These are phyloP conservation scores for Penicilliopsis zonata DNA, from an alignment of 495 filamentous ascomycete species.

Conservation along the genomic window DNA sequence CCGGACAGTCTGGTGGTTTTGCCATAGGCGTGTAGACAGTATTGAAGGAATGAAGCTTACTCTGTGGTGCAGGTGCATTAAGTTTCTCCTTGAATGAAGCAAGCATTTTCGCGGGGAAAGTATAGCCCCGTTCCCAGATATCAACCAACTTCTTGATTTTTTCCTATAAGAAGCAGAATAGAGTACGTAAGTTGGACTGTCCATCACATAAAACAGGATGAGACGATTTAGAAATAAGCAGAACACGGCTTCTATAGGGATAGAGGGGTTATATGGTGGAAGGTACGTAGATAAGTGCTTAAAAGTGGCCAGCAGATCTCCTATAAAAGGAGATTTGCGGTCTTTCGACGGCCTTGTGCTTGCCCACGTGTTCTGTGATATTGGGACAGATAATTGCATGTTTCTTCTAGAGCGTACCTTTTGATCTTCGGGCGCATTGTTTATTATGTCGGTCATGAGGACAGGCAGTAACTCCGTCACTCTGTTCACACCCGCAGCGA, in stretches of 20 bases:
- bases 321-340: slow-evolving; percentile 4
- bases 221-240: slow-evolving; percentile 3
- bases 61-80: slow-evolving; percentile 42
- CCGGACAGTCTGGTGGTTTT: no score
- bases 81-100: slow-evolving; percentile 77
- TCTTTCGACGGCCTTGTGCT: slow-evolving; percentile 17
- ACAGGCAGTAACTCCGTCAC: slow-evolving; percentile 87
- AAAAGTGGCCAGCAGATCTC: slow-evolving; percentile 10
- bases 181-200: slow-evolving; percentile 38
- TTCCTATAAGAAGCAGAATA: slow-evolving; percentile 52
- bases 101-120: slow-evolving; percentile 76
- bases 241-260: slow-evolving; percentile 12
- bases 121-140: slow-evolving; percentile 94
- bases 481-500: slow-evolving; percentile 89
- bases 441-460: slow-evolving; percentile 91
- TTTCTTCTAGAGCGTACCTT: slow-evolving; percentile 70
- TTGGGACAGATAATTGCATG: slow-evolving; percentile 10
- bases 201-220: slow-evolving; percentile 16
- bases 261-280: slow-evolving; percentile 14
- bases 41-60: slow-evolving; percentile 39
- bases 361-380: slow-evolving; percentile 18
- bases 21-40: background rate
- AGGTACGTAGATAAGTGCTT: slow-evolving; percentile 23
- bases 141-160: slow-evolving; percentile 93
- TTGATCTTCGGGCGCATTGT: slow-evolving; percentile 83